phyloP scores from a whole-genome alignment of 805 yeast genomes.

The Starmerella kuoi region DNA sequence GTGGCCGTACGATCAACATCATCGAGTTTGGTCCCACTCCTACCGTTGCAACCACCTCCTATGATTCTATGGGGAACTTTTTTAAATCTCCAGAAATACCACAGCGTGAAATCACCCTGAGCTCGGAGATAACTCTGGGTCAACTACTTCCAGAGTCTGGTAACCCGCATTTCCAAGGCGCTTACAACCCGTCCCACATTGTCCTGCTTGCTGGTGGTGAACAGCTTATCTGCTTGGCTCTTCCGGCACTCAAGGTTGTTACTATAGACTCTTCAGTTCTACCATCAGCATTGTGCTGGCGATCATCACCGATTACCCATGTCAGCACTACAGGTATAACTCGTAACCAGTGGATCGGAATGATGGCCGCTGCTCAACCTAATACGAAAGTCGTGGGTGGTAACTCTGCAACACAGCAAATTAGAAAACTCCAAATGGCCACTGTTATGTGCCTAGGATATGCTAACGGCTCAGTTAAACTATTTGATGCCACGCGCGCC shows the following conservation, averaged over 20 bases:
- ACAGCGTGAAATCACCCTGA: slow-evolving; percentile 7
- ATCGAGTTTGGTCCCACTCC: slow-evolving; percentile 74
- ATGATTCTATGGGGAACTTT: slow-evolving; percentile 67
- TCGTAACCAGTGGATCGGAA: slow-evolving; percentile 65
- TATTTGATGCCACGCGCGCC: slow-evolving; percentile 72
- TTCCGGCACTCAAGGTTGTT: slow-evolving; percentile 25
- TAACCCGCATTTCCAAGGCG: slow-evolving; percentile 44
- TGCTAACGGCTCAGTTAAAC: slow-evolving; percentile 60
- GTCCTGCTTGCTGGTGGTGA: slow-evolving; percentile 33
- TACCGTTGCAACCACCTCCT: slow-evolving; percentile 66
- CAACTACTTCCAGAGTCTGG: slow-evolving; percentile 14
- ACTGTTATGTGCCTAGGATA: slow-evolving; percentile 52
- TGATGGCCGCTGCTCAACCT: slow-evolving; percentile 41
- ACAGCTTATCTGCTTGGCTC: slow-evolving; percentile 11
- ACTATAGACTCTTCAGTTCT: slow-evolving; percentile 46
- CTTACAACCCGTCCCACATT: slow-evolving; percentile 60
- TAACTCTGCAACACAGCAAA: slow-evolving; percentile 42
- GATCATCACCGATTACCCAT: slow-evolving; percentile 57
- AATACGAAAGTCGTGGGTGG: slow-evolving; percentile 65
- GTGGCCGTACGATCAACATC: slow-evolving; percentile 24
- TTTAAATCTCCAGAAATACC: slow-evolving; percentile 39
- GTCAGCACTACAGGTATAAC: slow-evolving; percentile 46
- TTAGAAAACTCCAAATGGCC: slow-evolving; percentile 43
- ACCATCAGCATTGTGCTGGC: slow-evolving; percentile 71
- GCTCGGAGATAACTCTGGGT: slow-evolving; percentile 3